phyloP scores from a whole-genome alignment of 2,329 filamentous ascomycete species.

The Pseudogymnoascus sp. region DNA sequence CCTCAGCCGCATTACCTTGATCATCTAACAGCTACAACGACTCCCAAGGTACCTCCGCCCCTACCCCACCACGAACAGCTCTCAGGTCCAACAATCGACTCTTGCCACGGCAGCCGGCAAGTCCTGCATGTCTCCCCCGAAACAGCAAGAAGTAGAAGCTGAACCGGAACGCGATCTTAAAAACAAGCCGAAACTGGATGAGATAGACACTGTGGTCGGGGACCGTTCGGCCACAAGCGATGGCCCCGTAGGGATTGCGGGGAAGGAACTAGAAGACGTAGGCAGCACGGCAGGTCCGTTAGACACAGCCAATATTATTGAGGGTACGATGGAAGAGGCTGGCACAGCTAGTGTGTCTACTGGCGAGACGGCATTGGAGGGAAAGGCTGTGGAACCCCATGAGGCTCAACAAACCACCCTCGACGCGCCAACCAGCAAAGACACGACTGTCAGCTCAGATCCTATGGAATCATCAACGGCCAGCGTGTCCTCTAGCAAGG shows the following conservation, averaged over 20 bases:
- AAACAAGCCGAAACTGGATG: constrained; percentile 1
- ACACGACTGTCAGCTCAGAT: constrained; percentile 10
- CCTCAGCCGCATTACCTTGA: background rate
- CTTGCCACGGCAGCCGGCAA: background rate
- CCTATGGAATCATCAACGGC: constrained; percentile 26
- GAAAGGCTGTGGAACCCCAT: background rate
- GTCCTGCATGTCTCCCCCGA: constrained; percentile 6
- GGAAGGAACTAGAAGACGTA: background rate
- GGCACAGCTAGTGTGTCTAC: background rate
- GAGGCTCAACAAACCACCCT: background rate
- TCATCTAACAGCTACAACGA: background rate
- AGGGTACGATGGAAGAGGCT: background rate
- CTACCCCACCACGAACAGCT: constrained; percentile 4
- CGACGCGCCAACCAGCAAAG: constrained; percentile 4
- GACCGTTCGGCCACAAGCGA: background rate
- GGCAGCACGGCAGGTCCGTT: constrained; percentile 5
- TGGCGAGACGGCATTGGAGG: background rate
- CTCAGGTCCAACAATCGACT: background rate
- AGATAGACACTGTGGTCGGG: background rate
- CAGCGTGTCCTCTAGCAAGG: background rate
- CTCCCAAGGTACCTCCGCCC: background rate
- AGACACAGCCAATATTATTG: background rate
- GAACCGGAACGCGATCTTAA: constrained; percentile 3
- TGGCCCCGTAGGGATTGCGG: background rate
- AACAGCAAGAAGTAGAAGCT: constrained; percentile 7